These are phyloP conservation scores for Boechera retrofracta DNA, from an alignment of 345 rosid genomes.

Conservation along the genomic window DNA sequence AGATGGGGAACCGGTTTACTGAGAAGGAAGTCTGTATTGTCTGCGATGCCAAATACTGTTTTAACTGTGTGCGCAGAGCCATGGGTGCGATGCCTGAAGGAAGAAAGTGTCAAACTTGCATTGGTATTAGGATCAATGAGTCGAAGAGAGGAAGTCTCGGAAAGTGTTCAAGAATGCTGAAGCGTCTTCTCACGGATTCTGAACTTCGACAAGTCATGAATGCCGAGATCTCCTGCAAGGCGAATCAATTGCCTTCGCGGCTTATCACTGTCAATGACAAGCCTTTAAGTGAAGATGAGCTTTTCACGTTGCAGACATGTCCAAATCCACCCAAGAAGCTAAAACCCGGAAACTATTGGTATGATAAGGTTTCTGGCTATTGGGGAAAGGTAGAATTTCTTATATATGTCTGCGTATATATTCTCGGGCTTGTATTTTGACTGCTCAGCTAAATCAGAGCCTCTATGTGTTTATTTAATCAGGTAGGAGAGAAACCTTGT, in stretches of 20 bases:
- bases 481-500: constrained; percentile 82
- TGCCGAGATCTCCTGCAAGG: constrained; percentile 60
- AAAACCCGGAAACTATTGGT: constrained; percentile 85
- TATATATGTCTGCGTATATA: not conserved
- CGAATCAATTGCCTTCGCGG: constrained; percentile 77
- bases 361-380: constrained; percentile 76
- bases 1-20: constrained; percentile 63
- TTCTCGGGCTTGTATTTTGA: constrained; percentile 13
- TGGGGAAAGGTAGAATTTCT: constrained; percentile 86
- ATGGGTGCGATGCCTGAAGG: constrained; percentile 97
- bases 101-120: constrained; percentile 79
- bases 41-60: constrained; percentile 81
- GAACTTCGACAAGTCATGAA: constrained; percentile 67
- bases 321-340: constrained; percentile 72
- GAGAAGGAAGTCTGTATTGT: constrained; percentile 86
- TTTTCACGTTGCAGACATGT: constrained; percentile 62
- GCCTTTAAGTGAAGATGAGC: constrained; percentile 56
- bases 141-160: constrained; percentile 63
- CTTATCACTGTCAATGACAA: constrained; percentile 62
- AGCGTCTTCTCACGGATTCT: constrained; percentile 51
- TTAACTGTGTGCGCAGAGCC: constrained; percentile 68
- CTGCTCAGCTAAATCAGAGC: constrained; percentile 24
- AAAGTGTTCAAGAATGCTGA: constrained; percentile 65
- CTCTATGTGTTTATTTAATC: constrained; percentile 37
- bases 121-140: constrained; percentile 74